Base-by-base conservation (phyloP, 768 basidiomycete species). In the Heimioporus sp. region DNA sequence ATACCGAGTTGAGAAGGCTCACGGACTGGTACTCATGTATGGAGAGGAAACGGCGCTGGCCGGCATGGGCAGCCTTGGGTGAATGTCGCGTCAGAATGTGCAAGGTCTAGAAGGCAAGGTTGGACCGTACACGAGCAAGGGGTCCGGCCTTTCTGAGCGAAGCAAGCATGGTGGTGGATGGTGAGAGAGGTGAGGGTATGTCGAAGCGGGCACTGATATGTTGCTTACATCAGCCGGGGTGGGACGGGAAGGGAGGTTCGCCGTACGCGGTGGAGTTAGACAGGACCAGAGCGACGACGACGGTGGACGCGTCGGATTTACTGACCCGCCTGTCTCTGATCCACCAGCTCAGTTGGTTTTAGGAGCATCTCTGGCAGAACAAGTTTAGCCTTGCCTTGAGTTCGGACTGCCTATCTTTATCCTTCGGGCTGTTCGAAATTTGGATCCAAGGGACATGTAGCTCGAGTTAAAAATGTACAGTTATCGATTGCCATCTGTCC, bases 21-120 rank as follows among this genome's bases (percentile, higher is more conserved):
- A 98, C 89, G 40, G 94, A 96, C 72, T 98, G 95, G 76, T 97
- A 92, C 75, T 99, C 97, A 74, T 99, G 97, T 64, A 99, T 94
- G 21, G 93, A 96, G 63, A 98, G 83, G 69, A 85, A 89, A 58
- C 94, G 90, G 75, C 80, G 90, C 81, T 95, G 93, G 67, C 85
- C 81, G 64, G 83, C 82, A 81, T 82, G 85, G 61, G 77, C 80
- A 69, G 76, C 73, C 87, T 90, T 41, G 24, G 42, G 36, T 9
- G 21, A 35, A 49, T 15, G 43, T 7, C 15, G 16, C 28, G 56
- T 51, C 28, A 53, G 43, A 34, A 48, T 2, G 39, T 3, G 30
- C 12, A 24, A 51, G 45, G 10, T 2, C 7, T 28, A 17, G 19
- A 38, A 13, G 20, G 11, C 19, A 21, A 16, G 2, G 17, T 12